Percentiles rank a stretch among this genome's conserved stretches.
These are phyloP conservation scores for Ophioceras dolichostomum DNA, from an alignment of 2,329 filamentous ascomycete genomes.

Conservation along the genomic window DNA sequence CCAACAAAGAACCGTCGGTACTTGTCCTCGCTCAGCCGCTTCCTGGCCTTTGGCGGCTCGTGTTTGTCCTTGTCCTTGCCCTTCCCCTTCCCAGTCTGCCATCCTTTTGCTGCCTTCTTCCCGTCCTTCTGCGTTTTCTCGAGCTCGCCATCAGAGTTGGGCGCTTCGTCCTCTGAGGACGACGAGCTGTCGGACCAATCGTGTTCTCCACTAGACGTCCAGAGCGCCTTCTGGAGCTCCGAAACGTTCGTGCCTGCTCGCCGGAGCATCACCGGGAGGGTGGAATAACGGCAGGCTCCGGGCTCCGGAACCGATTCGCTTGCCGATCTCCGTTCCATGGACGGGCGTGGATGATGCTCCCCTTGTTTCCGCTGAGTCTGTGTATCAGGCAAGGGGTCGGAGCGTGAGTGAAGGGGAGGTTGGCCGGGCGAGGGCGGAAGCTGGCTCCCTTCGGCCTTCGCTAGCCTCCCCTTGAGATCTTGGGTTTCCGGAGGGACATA, in stretches of 20 bases:
- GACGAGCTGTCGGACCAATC: slow-evolving; percentile 12
- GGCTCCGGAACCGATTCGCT: slow-evolving; percentile 10
- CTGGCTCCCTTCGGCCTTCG: slow-evolving; percentile 6
- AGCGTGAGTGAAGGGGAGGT: not conserved
- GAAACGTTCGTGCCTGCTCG: slow-evolving; percentile 15
- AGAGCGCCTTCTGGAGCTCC: slow-evolving; percentile 15
- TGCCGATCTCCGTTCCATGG: slow-evolving; percentile 7
- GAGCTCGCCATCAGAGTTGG: slow-evolving; percentile 2
- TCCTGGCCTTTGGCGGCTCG: slow-evolving; percentile 2
- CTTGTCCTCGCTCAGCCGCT: slow-evolving; percentile 12
- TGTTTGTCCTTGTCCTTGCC: slow-evolving; percentile 2
- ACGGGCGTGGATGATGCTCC: not conserved
- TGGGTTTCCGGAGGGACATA: slow-evolving; percentile 17
- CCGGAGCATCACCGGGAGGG: slow-evolving; percentile 8
- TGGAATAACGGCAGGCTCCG: slow-evolving; percentile 6
- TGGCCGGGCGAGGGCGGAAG: slow-evolving; percentile 5
- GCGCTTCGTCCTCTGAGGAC: slow-evolving; percentile 13
- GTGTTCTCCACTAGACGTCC: slow-evolving; percentile 8
- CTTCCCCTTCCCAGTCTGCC: not conserved
- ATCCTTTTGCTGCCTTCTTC: slow-evolving; percentile 2
- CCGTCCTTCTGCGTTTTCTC: not conserved
- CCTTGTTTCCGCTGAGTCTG: not conserved
- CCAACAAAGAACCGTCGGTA: slow-evolving; percentile 46
- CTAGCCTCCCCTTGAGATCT: not conserved
- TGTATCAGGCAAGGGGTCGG: slow-evolving; percentile 2